Base-by-base conservation (phyloP, 192 early-diverging fungal species). In the Coemansia guatemalensis region DNA sequence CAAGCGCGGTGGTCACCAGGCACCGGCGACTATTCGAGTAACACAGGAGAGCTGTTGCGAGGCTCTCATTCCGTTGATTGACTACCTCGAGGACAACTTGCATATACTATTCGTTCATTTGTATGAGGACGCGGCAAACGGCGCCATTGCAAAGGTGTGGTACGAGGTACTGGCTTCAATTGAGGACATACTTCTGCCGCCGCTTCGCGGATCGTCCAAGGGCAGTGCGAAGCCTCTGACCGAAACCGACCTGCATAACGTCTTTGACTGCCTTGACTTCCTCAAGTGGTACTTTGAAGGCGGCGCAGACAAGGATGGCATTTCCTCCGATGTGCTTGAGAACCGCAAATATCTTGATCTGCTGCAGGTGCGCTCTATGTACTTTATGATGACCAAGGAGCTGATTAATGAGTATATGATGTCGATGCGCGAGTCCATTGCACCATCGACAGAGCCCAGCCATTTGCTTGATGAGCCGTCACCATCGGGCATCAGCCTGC, bases 31-130 rank as follows among this genome's bases (percentile, higher is more conserved):
- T 1, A 64, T 81, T 25, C 62, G 64, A 2, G 69, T 81, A 18
- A 81, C 78, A 7, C 78, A 75, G 41, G 80, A 82, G 44, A 82
- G 75, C 53, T 89, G 88, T 53, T 87, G 89, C 55, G 84, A 87
- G 64, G 85, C 86, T 0, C 68, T 93, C 33, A 79, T 83, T 29
- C 89, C 87, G 24, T 60, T 93, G 17, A 71, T 90, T 23, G 89
- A 92, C 67, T 93, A 91, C 56, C 80, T 93, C 65, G 89, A 93
- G 33, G 83, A 66, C 20, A 92, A 90, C 48, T 65, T 93, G 20
- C 83, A 86, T 17, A 82, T 82, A 2, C 56, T 92, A 26, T 89
- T 88, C 51, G 76, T 86, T 21, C 81, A 88, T 33, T 76, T 93
- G 22, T 85, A 88, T 41, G 84, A 86, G 18, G 78, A 82, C 23